These are phyloP conservation scores for Annona cherimola DNA, from an alignment of 164 flowering plant species.

Conservation along the genomic window DNA sequence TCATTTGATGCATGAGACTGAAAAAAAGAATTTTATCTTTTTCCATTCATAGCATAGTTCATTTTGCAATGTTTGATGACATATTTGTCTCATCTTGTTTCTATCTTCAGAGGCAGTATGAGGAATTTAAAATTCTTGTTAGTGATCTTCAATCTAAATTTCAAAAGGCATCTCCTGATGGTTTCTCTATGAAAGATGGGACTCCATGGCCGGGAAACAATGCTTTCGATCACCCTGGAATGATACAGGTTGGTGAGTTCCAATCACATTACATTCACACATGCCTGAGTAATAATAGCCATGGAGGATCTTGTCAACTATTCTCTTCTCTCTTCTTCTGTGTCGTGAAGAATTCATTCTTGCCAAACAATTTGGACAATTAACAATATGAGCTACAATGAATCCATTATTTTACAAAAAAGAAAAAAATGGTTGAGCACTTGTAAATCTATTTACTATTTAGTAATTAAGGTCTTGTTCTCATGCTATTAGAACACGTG, in stretches of 20 bases:
- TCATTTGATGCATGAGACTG: no score
- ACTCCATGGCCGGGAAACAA: constrained; percentile 38
- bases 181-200: constrained; percentile 30
- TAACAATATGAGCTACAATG: no score
- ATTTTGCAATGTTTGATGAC: not conserved
- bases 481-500: not conserved
- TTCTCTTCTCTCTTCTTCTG: not conserved
- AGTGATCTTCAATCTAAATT: constrained; percentile 28
- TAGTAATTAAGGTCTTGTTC: not conserved
- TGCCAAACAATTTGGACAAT: no score
- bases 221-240: constrained; percentile 33
- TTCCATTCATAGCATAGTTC: no score
- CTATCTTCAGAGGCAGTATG: constrained; percentile 31
- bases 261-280: not conserved
- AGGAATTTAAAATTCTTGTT: constrained; percentile 32
- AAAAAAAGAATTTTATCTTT: no score
- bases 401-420: no score
- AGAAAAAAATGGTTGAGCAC: no score
- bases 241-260: constrained; percentile 28
- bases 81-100: not conserved
- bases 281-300: not conserved
- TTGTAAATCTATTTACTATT: no score
- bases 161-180: constrained; percentile 23
- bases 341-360: no score
- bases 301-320: not conserved